Base-by-base conservation (phyloP, 306 rosid genomes). In the Castanopsis chinensis region DNA sequence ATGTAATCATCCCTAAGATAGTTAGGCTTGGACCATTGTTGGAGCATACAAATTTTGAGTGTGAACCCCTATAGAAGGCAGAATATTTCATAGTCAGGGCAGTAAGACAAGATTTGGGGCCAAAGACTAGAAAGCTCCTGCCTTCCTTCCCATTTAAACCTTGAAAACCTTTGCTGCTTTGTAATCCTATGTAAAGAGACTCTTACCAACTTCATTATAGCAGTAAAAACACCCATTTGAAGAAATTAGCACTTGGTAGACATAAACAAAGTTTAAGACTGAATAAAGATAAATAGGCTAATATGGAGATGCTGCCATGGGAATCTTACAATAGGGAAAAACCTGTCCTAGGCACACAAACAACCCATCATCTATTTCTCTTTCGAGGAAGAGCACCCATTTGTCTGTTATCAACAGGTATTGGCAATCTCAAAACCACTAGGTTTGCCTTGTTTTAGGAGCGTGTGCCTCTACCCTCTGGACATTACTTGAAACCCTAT, bases 1-100 rank as follows among this genome's bases (percentile, higher is more conserved):
- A 91, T 72, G 74, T 91, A 76, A 72, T 92, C 52, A 76, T 94
- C 56, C 99, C 97, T 35, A 92, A 94, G 91, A 88, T 94, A 14
- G 85, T 85, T 30, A 79, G 86, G 83, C 86, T 93, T 52, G 93
- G 93, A 37, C 92, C 98, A 21, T 6, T 91, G 87, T 65, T 91
- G 73, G 91, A 90, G 85, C 98, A 93, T 78, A 91, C 90, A 63
- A 93, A 95, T 88, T 95, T 88, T 72, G 87, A 86, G 7, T 84
- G 87, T 51, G 84, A 88, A 27, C 83, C 85, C 45, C 87, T 90
- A 32, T 81, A 74, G 15, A 32, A 32, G 45, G 13, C 9, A 18
- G 49, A 32, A 65, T 63, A 27, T 28, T 53, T 73, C 79, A 67
- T n/a, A 73, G 63, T 41, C 58, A 23, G 20, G 35, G 37, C 41